These are phyloP conservation scores for Aureobasidium sp. DNA, from an alignment of 2,329 filamentous ascomycete species.

Conservation along the genomic window DNA sequence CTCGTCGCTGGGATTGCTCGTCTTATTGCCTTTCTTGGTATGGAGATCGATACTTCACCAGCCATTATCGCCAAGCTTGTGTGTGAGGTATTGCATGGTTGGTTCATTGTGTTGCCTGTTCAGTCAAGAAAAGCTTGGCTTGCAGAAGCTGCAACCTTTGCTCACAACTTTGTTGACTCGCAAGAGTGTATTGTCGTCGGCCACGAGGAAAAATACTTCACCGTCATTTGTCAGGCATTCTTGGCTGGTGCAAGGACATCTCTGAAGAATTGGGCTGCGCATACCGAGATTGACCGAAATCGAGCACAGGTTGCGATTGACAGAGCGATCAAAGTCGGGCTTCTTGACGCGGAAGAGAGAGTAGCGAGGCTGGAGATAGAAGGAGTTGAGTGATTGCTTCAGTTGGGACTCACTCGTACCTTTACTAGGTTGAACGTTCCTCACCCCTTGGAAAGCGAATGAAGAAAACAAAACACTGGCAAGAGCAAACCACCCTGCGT, in stretches of 20 bases:
- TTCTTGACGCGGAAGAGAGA: neutral
- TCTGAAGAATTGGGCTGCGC: neutral
- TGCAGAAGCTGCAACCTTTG: neutral
- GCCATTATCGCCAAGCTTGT: neutral
- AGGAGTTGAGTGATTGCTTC: neutral
- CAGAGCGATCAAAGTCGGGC: neutral
- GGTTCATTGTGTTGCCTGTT: neutral
- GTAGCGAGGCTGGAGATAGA: neutral
- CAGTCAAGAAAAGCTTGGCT: neutral
- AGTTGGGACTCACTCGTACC: neutral
- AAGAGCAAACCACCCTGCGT: neutral
- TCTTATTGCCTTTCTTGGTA: neutral
- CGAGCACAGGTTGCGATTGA: neutral
- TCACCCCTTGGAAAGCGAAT: neutral
- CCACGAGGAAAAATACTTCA: neutral
- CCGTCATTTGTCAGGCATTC: neutral
- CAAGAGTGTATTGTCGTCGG: neutral
- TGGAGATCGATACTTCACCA: neutral
- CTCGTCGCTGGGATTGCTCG: neutral
- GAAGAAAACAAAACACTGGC: neutral
- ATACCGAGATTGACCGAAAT: neutral
- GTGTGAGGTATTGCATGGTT: neutral
- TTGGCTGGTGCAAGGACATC: conserved; percentile 2
- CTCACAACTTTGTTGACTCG: neutral
- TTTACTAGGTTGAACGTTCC: neutral